phyloP scores from a whole-genome alignment of 176 grass and related monocot genomes.

The Hordeum marinum region DNA sequence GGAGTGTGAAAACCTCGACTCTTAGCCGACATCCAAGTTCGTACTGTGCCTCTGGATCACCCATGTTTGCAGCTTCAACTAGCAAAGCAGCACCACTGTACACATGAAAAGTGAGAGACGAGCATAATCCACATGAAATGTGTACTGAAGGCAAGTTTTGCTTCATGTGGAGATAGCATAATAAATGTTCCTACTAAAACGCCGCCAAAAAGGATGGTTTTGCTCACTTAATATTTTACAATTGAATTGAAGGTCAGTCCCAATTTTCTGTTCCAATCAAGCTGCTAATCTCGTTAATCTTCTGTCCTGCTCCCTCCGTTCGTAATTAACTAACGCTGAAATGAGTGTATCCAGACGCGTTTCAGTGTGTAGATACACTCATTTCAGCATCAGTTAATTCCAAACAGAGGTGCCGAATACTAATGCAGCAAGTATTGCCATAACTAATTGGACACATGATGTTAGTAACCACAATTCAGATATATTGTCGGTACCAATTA shows the following conservation, averaged over 20 bases:
- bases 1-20: conserved; percentile 56
- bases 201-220: not conserved
- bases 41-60: conserved; percentile 91
- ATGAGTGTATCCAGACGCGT: no score
- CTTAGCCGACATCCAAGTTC: conserved; percentile 85
- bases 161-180: not conserved
- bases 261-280: not conserved
- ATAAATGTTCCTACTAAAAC: not conserved
- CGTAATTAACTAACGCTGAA: no score
- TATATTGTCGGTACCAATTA: not conserved
- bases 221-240: not conserved
- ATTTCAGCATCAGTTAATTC: not conserved
- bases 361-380: no score
- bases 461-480: not conserved
- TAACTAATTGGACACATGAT: not conserved
- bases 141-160: not conserved
- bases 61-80: conserved; percentile 93
- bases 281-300: not conserved
- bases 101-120: not conserved
- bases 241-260: not conserved
- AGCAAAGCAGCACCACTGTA: conserved; percentile 86
- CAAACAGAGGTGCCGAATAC: not conserved
- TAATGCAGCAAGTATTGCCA: not conserved
- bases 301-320: not conserved
- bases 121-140: conserved; percentile 17